phyloP scores from a whole-genome alignment of 495 filamentous ascomycete genomes.

The Hypoxylon lienhwacheense region DNA sequence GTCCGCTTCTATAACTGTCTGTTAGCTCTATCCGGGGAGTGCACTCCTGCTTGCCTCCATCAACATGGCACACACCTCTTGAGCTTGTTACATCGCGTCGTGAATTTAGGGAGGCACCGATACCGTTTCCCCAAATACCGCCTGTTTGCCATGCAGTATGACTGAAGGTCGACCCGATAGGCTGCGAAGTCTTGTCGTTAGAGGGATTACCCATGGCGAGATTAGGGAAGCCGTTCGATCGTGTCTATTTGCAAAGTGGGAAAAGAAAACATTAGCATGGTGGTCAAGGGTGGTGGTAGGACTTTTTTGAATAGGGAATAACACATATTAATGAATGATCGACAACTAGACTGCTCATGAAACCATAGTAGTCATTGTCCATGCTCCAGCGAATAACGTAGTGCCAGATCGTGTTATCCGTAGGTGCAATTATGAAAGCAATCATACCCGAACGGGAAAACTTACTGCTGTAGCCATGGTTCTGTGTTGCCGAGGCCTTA shows the following conservation, averaged over 20 bases:
- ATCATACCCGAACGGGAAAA: background rate
- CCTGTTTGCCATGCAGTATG: conserved; percentile 56
- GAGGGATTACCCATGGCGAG: conserved; percentile 40
- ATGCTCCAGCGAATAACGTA: background rate
- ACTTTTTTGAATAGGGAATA: background rate
- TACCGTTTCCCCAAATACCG: conserved; percentile 63
- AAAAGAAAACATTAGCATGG: conserved; percentile 23
- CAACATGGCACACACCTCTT: conserved; percentile 45
- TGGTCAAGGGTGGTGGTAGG: background rate
- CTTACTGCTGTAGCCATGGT: conserved; percentile 30
- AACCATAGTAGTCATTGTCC: background rate
- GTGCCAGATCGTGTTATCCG: background rate
- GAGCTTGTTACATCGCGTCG: conserved; percentile 46
- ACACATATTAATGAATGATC: background rate
- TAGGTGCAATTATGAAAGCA: background rate
- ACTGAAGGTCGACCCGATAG: conserved; percentile 45
- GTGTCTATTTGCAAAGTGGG: conserved; percentile 35
- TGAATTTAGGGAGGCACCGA: conserved; percentile 49
- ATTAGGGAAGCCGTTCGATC: conserved; percentile 43
- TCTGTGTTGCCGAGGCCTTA: background rate
- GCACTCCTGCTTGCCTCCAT: background rate
- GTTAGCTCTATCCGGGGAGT: conserved; percentile 27
- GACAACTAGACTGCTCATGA: background rate
- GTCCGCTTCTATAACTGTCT: conserved; percentile 37
- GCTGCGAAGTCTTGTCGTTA: conserved; percentile 41